Evolutionary conservation across 495 filamentous ascomycete genomes (phyloP).

Genomic region (Darksidea phi): DNA sequence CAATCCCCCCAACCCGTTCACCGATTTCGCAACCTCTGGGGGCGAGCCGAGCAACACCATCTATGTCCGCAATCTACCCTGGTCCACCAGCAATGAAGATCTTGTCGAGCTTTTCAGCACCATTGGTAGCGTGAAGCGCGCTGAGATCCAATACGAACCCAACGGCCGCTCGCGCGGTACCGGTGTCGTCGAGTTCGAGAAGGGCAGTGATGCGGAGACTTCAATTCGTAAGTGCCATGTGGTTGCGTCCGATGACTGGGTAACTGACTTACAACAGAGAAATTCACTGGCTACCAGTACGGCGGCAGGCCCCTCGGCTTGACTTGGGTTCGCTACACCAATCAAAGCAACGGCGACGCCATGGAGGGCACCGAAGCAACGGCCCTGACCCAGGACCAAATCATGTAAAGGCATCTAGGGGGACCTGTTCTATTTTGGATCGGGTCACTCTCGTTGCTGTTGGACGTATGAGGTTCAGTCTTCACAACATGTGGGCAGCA

Average conservation of each 20-base stretch:
- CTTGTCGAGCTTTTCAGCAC: conserved; percentile 94
- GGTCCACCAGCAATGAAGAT: conserved; percentile 98
- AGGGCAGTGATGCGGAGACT: conserved; percentile 78
- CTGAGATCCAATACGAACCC: conserved; percentile 97
- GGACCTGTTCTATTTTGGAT: background rate
- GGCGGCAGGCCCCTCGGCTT: conserved; percentile 91
- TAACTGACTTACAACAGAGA: conserved; percentile 53
- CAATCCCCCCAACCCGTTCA: conserved; percentile 86
- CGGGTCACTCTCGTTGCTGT: background rate
- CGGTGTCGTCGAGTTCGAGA: conserved; percentile 92
- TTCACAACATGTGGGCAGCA: background rate
- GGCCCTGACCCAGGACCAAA: conserved; percentile 89
- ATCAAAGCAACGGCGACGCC: conserved; percentile 60
- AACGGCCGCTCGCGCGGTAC: conserved; percentile 94
- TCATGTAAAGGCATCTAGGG: conserved; percentile 62
- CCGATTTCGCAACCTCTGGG: conserved; percentile 85
- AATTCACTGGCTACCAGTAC: conserved; percentile 97
- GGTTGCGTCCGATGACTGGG: background rate
- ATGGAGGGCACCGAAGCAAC: conserved; percentile 80
- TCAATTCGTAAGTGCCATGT: conserved; percentile 65
- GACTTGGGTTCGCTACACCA: conserved; percentile 86
- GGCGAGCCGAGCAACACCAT: conserved; percentile 81
- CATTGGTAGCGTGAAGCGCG: conserved; percentile 95
- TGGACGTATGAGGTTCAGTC: background rate
- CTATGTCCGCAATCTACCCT: conserved; percentile 95